Conservation (phyloP, 2,329 filamentous ascomycete species). For the Cladosporium colombiae region DNA sequence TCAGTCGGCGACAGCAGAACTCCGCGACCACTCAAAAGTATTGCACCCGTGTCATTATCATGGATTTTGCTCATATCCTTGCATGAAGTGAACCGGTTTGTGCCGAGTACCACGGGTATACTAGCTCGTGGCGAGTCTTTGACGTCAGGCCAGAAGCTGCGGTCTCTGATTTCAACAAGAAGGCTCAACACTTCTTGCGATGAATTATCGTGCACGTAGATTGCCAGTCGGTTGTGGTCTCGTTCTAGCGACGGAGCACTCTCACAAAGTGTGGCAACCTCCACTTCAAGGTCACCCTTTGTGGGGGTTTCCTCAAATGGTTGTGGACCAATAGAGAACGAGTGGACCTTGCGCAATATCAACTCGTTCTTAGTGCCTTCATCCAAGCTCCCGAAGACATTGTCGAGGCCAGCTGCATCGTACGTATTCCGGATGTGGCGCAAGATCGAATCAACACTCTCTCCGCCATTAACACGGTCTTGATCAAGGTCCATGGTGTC, state of each 20-base stretch:
- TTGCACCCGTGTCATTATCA: constrained; percentile 23
- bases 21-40: constrained; percentile 29
- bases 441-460: constrained; percentile 33
- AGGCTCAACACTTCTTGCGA: constrained; percentile 29
- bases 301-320: neutral
- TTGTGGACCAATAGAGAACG: constrained; percentile 23
- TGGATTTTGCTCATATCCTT: constrained; percentile 30
- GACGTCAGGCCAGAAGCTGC: constrained; percentile 31
- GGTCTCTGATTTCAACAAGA: constrained; percentile 30
- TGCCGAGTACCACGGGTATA: constrained; percentile 30
- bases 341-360: constrained; percentile 37
- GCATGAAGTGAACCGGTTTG: constrained; percentile 25
- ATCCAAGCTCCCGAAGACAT: constrained; percentile 34
- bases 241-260: constrained; percentile 16
- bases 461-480: constrained; percentile 30
- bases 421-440: constrained; percentile 34
- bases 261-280: constrained; percentile 27
- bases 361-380: constrained; percentile 39
- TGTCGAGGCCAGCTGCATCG: constrained; percentile 35
- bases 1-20: constrained; percentile 30
- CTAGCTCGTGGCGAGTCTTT: constrained; percentile 22
- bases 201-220: constrained; percentile 33
- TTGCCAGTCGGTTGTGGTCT: constrained; percentile 26
- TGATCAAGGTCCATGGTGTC: constrained; percentile 41
- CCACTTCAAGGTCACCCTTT: constrained; percentile 15